Conservation (phyloP, 129 eudicot genomes). For the Helianthus annuus region HanXRQr2.0-SUNRISE NC_035445.2:61151593-61152092, state of each 20-base stretch:
- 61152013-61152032: too few relatives aligned
- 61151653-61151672: conserved; percentile 96
- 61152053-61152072: background rate
- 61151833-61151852: conserved; percentile 71
- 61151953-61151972: too few relatives aligned
- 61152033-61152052: too few relatives aligned
- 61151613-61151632: too few relatives aligned
- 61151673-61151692: conserved; percentile 75
- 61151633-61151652: conserved; percentile 95
- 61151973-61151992: too few relatives aligned
- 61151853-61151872: conserved; percentile 51
- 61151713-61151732: conserved; percentile 89
- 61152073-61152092: too few relatives aligned
- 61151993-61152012: too few relatives aligned
- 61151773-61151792: conserved; percentile 65
- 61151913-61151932: conserved; percentile 1
- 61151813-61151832: conserved; percentile 90
- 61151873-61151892: conserved; percentile 54
- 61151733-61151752: conserved; percentile 90
- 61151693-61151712: conserved; percentile 84
- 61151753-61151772: conserved; percentile 56
- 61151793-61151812: conserved; percentile 84
- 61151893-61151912: conserved; percentile 42
- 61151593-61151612: too few relatives aligned
- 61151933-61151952: background rate